Base-by-base conservation (phyloP, 352 stramenopile species). In the Pythium pectinolyticum region DNA sequence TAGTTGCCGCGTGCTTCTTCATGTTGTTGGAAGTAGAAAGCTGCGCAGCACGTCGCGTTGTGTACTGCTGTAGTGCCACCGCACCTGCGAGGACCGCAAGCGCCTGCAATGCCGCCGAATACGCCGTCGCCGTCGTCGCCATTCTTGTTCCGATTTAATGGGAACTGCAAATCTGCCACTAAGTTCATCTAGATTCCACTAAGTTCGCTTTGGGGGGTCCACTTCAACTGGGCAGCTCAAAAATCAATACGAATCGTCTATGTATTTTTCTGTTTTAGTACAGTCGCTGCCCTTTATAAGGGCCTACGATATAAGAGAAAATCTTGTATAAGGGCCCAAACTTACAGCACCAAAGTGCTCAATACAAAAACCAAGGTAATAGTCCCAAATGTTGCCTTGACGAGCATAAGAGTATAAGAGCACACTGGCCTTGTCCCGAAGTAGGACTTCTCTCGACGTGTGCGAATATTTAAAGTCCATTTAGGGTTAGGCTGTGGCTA, bases 41-140 rank as follows among this genome's bases (percentile, higher is more conserved):
- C 5, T 67, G 48, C 12, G 48, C 47, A 14, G 34, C 49, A 7
- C 57, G 68, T 6, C 66, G 64, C 0, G 63, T 57, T 28, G 57
- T 68, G 48, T 75, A 76, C 52, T 87, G 78, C 65, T 87, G 80
- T 58, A 89, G 56, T 22, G 58, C 62, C 17, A 86, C 46, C 7
- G 69, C 66, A 3, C 57, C 74, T 11, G 57, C 64, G 28, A 75
- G 34, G 25, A 72, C 63, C 30, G 55, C 72, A 19, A 84, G 34
- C 45, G 60, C 72, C 30, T 69, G 72, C 2, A 67, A 27, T 9
- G 41, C 58, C 37, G 51, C 34, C 27, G 57, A 39, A 54, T 57
- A 61, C 41, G 41, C 24, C 24, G 25, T 47, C 27, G 50, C 15
- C 20, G 5, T 32, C n/a, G 55, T 60, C 28, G 22, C 53, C 28